These are phyloP conservation scores for Lepidium africanum DNA, from an alignment of 345 rosid species.

Conservation along the genomic window DNA sequence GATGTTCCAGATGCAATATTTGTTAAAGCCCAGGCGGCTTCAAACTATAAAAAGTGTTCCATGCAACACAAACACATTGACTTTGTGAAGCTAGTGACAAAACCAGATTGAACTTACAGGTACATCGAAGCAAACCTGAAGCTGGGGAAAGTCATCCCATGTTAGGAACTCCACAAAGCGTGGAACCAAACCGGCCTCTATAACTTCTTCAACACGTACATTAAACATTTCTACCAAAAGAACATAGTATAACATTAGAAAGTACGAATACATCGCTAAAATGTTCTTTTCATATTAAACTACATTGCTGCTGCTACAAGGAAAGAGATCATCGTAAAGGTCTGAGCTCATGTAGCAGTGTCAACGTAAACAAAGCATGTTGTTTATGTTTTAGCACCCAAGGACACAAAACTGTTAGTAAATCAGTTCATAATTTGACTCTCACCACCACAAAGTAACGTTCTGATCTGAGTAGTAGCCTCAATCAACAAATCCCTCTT, in stretches of 20 bases:
- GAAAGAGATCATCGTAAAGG: not conserved
- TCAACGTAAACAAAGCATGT: not conserved
- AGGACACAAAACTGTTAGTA: not conserved
- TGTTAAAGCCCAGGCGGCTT: constrained; percentile 89
- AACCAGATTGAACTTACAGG: constrained; percentile 1
- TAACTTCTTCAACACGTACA: constrained; percentile 28
- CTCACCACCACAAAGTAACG: constrained; percentile 31
- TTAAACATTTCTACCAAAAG: constrained; percentile 25
- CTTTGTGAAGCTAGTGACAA: not conserved
- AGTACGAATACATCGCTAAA: not conserved
- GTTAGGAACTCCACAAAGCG: constrained; percentile 32
- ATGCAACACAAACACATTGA: not conserved
- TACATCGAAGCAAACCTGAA: constrained; percentile 20
- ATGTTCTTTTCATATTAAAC: not conserved
- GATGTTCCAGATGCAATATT: constrained; percentile 91
- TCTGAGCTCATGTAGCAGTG: not conserved
- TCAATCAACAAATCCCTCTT: constrained; percentile 28
- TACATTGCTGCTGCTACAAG: not conserved
- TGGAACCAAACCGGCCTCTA: constrained; percentile 32
- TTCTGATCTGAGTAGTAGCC: constrained; percentile 34
- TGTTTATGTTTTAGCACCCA: not conserved
- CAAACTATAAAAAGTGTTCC: constrained; percentile 41
- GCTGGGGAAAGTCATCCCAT: constrained; percentile 30
- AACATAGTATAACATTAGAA: constrained; percentile 3
- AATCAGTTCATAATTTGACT: constrained; percentile 7